phyloP scores from a whole-genome alignment of 192 early-diverging fungal genomes.

The Entophlyctis luteolus region DNA sequence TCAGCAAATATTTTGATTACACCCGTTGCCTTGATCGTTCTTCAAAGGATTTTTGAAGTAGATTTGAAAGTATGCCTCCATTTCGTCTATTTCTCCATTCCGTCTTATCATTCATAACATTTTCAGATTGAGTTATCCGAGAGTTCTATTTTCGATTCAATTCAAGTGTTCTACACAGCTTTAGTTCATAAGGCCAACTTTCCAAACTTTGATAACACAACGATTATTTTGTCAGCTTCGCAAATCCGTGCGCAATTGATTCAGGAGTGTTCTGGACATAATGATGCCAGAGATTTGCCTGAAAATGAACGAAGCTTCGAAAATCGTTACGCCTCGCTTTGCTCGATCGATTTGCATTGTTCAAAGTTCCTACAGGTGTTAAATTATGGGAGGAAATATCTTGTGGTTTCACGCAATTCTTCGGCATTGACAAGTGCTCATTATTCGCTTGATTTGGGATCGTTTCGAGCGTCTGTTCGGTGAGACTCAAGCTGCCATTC shows the following conservation, averaged over 20 bases:
- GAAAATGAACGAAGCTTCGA: too few relatives aligned
- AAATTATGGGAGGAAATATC: slow-evolving; percentile 48
- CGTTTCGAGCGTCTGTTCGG: slow-evolving; percentile 42
- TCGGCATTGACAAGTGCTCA: slow-evolving; percentile 30
- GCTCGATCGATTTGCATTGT: slow-evolving; percentile 54
- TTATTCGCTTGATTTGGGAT: slow-evolving; percentile 13
- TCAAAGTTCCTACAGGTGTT: slow-evolving; percentile 42
- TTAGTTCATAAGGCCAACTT: slow-evolving; percentile 51
- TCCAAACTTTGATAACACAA: slow-evolving; percentile 46
- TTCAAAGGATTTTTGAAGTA: slow-evolving; percentile 59
- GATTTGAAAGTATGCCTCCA: background rate
- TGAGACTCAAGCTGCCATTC: slow-evolving; percentile 30
- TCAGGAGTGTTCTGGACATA: slow-evolving; percentile 74
- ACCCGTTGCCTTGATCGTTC: slow-evolving; percentile 63
- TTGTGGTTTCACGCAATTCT: slow-evolving; percentile 26
- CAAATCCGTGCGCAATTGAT: slow-evolving; percentile 61
- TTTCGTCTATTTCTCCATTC: too few relatives aligned
- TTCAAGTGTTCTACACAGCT: slow-evolving; percentile 61
- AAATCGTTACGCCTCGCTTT: slow-evolving; percentile 55
- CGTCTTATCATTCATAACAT: too few relatives aligned
- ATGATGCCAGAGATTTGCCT: too few relatives aligned
- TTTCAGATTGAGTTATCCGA: too few relatives aligned
- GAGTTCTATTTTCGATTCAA: slow-evolving; percentile 61
- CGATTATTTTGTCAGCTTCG: slow-evolving; percentile 54
- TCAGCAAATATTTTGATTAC: slow-evolving; percentile 54